Evolutionary conservation across 345 rosid genomes (phyloP).

Genomic region (Rhodomyrtus tomentosa): DNA sequence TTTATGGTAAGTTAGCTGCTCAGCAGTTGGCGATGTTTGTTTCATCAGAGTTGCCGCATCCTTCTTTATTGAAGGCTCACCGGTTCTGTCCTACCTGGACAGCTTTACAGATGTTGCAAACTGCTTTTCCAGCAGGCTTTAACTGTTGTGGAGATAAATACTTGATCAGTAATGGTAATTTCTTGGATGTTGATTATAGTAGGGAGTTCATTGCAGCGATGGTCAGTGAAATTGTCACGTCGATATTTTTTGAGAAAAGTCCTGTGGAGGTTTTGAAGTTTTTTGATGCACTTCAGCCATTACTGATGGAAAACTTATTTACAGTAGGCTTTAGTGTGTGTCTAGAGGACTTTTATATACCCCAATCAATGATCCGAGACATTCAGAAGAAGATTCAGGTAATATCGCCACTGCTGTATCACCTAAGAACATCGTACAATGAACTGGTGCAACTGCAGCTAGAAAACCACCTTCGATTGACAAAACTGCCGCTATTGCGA

Average conservation of each 20-base stretch:
- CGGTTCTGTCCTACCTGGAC: constrained; percentile 49
- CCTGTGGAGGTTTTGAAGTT: constrained; percentile 54
- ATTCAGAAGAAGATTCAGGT: constrained; percentile 22
- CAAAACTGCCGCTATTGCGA: constrained; percentile 34
- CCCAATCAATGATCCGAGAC: constrained; percentile 23
- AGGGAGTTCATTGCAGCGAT: constrained; percentile 36
- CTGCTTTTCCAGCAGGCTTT: constrained; percentile 52
- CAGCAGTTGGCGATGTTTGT: constrained; percentile 76
- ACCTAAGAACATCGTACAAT: constrained; percentile 41
- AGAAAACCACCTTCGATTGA: constrained; percentile 45
- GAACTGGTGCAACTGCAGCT: constrained; percentile 63
- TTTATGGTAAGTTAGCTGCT: constrained; percentile 38
- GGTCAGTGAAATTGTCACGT: constrained; percentile 49
- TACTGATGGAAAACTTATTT: constrained; percentile 66
- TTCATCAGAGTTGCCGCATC: constrained; percentile 47
- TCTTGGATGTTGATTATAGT: constrained; percentile 31
- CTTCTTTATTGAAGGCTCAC: constrained; percentile 47
- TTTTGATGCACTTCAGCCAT: constrained; percentile 70
- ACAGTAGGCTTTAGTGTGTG: constrained; percentile 61
- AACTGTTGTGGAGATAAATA: constrained; percentile 48
- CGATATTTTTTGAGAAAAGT: constrained; percentile 66
- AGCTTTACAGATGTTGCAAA: constrained; percentile 60
- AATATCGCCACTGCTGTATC: constrained; percentile 48
- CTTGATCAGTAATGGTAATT: constrained; percentile 44
- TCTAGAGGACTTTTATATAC: constrained; percentile 57